phyloP scores from a whole-genome alignment of 2,329 filamentous ascomycete genomes.

The Fusarium acutatum region DNA sequence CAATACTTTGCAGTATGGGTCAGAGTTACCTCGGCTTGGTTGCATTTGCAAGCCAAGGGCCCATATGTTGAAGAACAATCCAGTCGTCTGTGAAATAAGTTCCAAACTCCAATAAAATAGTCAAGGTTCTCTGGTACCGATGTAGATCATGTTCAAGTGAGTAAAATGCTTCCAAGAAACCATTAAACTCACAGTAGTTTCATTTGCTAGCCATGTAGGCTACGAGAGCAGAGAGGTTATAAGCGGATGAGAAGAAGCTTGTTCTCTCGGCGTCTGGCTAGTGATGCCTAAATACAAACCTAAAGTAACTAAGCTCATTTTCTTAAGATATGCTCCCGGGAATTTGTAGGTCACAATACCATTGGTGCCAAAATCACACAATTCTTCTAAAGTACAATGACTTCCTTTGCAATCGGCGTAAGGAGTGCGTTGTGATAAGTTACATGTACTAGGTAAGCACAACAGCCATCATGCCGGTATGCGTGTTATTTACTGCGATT shows the following conservation, averaged over 20 bases:
- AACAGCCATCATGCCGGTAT: not conserved
- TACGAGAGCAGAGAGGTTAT: not conserved
- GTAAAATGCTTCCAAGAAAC: not conserved
- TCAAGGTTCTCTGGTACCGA: not conserved
- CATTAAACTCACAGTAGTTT: not conserved
- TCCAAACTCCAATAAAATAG: too few relatives aligned
- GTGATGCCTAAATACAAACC: not conserved
- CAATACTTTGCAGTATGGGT: too few relatives aligned
- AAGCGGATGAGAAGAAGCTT: not conserved
- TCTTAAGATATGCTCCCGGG: not conserved
- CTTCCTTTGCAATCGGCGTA: not conserved
- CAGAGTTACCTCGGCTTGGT: too few relatives aligned
- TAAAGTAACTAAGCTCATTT: not conserved
- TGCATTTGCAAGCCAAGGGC: too few relatives aligned
- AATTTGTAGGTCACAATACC: not conserved
- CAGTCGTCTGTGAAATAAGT: too few relatives aligned
- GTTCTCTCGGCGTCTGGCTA: not conserved
- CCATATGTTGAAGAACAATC: too few relatives aligned
- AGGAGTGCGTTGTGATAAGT: not conserved
- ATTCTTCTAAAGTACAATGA: not conserved
- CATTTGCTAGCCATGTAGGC: not conserved
- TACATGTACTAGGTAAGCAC: not conserved
- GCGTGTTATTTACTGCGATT: not conserved
- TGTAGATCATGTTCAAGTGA: not conserved
- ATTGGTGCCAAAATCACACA: not conserved